phyloP scores from a whole-genome alignment of 2,329 filamentous ascomycete species.

The Sporothrix brasiliensis region DNA sequence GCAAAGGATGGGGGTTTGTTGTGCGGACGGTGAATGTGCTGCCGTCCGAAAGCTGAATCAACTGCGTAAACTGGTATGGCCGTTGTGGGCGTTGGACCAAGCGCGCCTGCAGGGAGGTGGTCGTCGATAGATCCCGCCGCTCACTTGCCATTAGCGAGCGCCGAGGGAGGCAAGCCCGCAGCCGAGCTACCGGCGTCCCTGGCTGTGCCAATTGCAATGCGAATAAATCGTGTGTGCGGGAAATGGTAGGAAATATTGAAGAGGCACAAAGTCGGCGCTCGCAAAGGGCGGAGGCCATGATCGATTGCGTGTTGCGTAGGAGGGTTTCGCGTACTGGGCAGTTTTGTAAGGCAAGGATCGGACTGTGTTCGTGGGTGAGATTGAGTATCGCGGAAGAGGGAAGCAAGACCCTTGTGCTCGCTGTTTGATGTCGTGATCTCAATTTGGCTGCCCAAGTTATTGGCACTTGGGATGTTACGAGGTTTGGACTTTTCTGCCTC shows the following conservation, averaged over 20 bases:
- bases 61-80: constrained; percentile 96
- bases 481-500: not conserved
- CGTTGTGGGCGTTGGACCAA: constrained; percentile 85
- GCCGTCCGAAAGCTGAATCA: constrained; percentile 89
- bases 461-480: not conserved
- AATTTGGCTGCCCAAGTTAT: not conserved
- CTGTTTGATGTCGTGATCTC: not conserved
- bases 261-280: constrained; percentile 23
- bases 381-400: not conserved
- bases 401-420: not conserved
- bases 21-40: constrained; percentile 80
- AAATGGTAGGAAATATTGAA: not conserved
- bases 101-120: constrained; percentile 70
- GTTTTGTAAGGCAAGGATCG: not conserved
- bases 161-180: not conserved
- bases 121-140: constrained; percentile 43
- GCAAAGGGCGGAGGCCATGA: constrained; percentile 25
- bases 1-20: constrained; percentile 67
- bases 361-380: not conserved
- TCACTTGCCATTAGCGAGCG: constrained; percentile 32
- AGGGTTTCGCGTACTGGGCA: not conserved
- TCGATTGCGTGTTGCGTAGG: not conserved
- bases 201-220: not conserved
- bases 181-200: constrained; percentile 6
- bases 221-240: not conserved